Base-by-base conservation (phyloP, 2,329 filamentous ascomycete species). In the Alternaria sp. region DNA sequence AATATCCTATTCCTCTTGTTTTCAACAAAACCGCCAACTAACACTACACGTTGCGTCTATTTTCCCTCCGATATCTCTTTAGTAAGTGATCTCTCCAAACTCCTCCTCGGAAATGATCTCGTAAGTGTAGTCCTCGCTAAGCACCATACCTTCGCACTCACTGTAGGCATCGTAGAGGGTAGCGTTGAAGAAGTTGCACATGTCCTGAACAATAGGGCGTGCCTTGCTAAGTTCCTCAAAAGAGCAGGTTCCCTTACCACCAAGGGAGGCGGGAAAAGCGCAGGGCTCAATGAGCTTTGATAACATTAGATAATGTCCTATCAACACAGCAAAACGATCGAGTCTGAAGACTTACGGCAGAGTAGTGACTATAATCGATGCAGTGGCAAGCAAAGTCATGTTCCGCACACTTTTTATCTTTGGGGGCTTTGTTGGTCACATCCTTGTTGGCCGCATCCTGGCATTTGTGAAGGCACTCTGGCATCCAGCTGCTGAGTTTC, bases 101-200 rank as follows among this genome's bases (percentile, higher is more conserved):
- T 61, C 61, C 49, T 70, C 61, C 0, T 55, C 32, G 24, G 20
- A n/a, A 9, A 69, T 26, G 28, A 71, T 69, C 1, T 24, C 43
- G 52, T 63, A 64, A 7, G 70, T 72, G 53, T 62, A 65, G 30
- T n/a, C n/a, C 52, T 57, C 55, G 47, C 66, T 72, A 44, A 71
- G 34, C 46, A 46, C 36, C 54, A 67, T 60, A 24, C 20, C 20
- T 20, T 56, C 32, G 34, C 66, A 69, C 5, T 30, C 34, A 1
- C 38, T 11, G 42, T 72, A 73, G 11, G 58, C 62, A 0, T 58
- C 54, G 30, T 72, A 73, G 26, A 70, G 30, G 24, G 70, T 72
- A 1, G 68, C 69, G 22, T 71, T 72, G 53, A 70, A 69, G 52
- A 73, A 72, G 38, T 70, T 73, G 38, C 65, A 69, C 64, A 69